A percentile compares a stretch with the other conserved stretches of the same genome.
phyloP scores from a whole-genome alignment of 2,329 filamentous ascomycete species.

The Apiospora kogelbergensis region DNA sequence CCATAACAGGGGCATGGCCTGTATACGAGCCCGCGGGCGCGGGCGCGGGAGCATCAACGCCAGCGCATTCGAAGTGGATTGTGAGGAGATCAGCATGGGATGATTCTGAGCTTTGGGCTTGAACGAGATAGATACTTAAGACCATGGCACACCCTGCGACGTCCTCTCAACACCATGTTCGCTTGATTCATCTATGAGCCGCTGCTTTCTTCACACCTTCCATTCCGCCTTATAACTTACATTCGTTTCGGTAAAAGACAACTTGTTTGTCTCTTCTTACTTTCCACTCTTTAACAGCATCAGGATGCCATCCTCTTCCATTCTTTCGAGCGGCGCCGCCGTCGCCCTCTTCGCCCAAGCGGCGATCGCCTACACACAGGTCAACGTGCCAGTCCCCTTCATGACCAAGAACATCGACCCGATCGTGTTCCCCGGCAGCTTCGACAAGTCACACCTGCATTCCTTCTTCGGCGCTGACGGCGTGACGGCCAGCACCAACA shows the following conservation, averaged over 20 bases:
- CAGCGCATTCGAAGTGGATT: not conserved
- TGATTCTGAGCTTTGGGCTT: not conserved
- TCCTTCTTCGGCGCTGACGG: slow-evolving; percentile 26
- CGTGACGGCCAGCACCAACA: slow-evolving; percentile 21
- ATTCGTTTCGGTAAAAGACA: not conserved
- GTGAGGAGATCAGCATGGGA: not conserved
- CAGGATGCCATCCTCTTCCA: slow-evolving; percentile 7
- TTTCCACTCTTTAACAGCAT: not conserved
- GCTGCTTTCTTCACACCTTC: not conserved
- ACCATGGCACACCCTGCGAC: not conserved
- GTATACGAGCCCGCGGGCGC: not conserved
- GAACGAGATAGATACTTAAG: not conserved
- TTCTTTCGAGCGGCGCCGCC: slow-evolving; percentile 1
- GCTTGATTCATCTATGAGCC: not conserved
- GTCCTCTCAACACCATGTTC: not conserved
- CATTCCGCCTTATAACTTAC: not conserved
- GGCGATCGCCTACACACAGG: slow-evolving; percentile 1
- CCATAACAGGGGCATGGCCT: no score
- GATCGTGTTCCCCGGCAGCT: slow-evolving; percentile 24
- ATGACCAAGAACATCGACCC: slow-evolving; percentile 29
- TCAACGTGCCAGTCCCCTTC: slow-evolving; percentile 13
- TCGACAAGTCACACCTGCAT: slow-evolving; percentile 23
- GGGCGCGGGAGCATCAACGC: not conserved
- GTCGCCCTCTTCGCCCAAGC: slow-evolving; percentile 3
- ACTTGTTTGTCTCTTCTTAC: not conserved